Base-by-base conservation (phyloP, 768 basidiomycete species). In the Suillus paluster region DNA sequence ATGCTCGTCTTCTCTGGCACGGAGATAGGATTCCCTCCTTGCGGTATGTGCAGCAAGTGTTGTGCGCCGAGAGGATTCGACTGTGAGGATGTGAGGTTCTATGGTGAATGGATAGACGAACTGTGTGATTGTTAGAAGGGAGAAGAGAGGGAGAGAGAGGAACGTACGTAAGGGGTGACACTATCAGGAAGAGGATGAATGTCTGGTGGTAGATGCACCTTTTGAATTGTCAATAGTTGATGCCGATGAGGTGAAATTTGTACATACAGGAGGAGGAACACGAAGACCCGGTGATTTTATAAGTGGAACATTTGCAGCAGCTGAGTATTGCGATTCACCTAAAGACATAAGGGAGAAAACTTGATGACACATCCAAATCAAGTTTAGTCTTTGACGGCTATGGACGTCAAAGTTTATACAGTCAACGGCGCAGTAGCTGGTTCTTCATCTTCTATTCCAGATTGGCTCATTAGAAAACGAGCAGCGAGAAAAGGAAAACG, bases 31-130 rank as follows among this genome's bases (percentile, higher is more conserved):
- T 54, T 92, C 87, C 49, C 92, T 86, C 10, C 89, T 85, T 0
- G 86, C 80, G 3, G 84, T 76, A 63, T 92, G 84, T 1, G 89
- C 81, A 0, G 88, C 81, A 41, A 93, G 82, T 1, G 89, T 88
- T 4, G 81, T 76, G 52, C 88, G 81, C 2, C 93, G 88, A 0
- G 92, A 83, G 0, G 90, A 86, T 70, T 92, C 92, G 44, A 93
- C 77, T 2, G 86, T 84, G 57, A 96, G 75, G 66, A 94, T 81
- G 71, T 97, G 95, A 0, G 88, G 85, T 70, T 99, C 97, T 57
- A 99, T 84, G 4, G 95, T 91, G 80, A 94, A 98, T 2, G 97
- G 96, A 70, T 98, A 99, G 46, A 92, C 97, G 69, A 98, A 97
- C 96, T 99, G 72, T 6, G 46, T 39, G 58, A n/a, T 12, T 56